Percentiles rank a stretch among this genome's conserved stretches.
These are phyloP conservation scores for Suhomyces bokatorum DNA, from an alignment of 1,139 yeast species.

Conservation along the genomic window DNA sequence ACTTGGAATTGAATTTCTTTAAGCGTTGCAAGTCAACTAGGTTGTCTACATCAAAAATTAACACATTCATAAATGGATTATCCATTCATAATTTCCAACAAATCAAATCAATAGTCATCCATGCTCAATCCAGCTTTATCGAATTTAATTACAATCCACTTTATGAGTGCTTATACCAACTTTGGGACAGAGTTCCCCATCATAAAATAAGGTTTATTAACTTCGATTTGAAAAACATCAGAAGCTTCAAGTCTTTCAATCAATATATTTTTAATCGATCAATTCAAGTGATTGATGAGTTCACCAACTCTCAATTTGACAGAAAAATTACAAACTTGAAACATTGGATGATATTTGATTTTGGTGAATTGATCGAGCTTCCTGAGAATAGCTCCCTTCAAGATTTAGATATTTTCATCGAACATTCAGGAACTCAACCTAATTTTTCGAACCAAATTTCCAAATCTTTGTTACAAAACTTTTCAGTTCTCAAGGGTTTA, in stretches of 20 bases:
- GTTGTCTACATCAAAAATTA: constrained; percentile 13
- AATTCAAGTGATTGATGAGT: constrained; percentile 20
- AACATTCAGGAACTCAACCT: constrained; percentile 7
- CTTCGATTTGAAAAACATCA: constrained; percentile 24
- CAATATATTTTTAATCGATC: constrained; percentile 17
- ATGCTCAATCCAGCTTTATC: constrained; percentile 21
- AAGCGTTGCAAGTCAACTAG: constrained; percentile 3
- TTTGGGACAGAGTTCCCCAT: constrained; percentile 19
- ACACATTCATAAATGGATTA: constrained; percentile 16
- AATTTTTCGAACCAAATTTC: constrained; percentile 3
- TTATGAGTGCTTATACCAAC: constrained; percentile 18
- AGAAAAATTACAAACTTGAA: constrained; percentile 21
- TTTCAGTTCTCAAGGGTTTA: constrained; percentile 14
- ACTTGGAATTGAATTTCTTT: constrained; percentile 9
- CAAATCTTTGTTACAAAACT: background rate
- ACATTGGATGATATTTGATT: constrained; percentile 27
- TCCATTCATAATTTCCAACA: constrained; percentile 16
- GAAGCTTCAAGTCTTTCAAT: constrained; percentile 22
- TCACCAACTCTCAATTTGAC: constrained; percentile 12
- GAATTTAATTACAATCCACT: constrained; percentile 21
- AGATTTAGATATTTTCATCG: constrained; percentile 24
- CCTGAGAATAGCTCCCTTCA: constrained; percentile 22
- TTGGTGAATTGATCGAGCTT: constrained; percentile 21
- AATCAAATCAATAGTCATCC: constrained; percentile 20
- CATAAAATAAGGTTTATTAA: constrained; percentile 22